These are phyloP conservation scores for Metarhizium album DNA, from an alignment of 2,329 filamentous ascomycete species.

Conservation along the genomic window DNA sequence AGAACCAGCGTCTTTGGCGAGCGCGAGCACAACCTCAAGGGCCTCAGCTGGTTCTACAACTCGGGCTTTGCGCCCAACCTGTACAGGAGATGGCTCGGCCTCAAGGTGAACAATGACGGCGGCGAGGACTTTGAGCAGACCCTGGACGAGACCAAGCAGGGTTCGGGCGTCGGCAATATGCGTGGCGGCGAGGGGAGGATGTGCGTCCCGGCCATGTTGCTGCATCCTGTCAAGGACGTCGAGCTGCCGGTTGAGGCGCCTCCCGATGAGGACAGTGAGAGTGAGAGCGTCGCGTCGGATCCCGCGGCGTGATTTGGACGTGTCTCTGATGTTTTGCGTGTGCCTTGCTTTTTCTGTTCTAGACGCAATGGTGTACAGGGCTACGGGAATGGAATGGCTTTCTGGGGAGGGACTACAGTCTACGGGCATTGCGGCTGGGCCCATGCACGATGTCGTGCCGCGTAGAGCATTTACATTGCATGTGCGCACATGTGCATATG, in stretches of 20 bases:
- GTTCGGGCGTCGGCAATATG: slow-evolving; percentile 39
- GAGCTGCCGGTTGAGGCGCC: slow-evolving; percentile 52
- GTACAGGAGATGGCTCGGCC: slow-evolving; percentile 78
- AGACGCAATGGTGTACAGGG: slow-evolving; percentile 4
- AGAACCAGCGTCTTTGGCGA: slow-evolving; percentile 68
- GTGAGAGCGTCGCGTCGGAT: slow-evolving; percentile 30
- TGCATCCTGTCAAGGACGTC: slow-evolving; percentile 80
- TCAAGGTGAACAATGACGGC: slow-evolving; percentile 67
- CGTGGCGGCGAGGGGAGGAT: slow-evolving; percentile 68
- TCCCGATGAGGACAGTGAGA: slow-evolving; percentile 33
- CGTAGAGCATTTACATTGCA: neutral
- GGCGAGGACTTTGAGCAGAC: slow-evolving; percentile 65
- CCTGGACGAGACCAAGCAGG: slow-evolving; percentile 40
- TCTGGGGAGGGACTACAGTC: too few relatives aligned
- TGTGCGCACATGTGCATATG: neutral
- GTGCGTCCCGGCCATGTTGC: slow-evolving; percentile 80
- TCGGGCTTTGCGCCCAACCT: slow-evolving; percentile 70
- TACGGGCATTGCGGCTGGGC: neutral
- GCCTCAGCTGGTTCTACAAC: slow-evolving; percentile 88
- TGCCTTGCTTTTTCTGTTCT: neutral
- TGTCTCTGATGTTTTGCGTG: neutral
- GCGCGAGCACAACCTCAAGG: slow-evolving; percentile 78
- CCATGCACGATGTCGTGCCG: neutral
- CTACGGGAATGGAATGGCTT: neutral
- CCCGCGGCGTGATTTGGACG: slow-evolving; percentile 23